phyloP scores from a whole-genome alignment of 106 monocot species.

The Dendrobium catenatum region DNA sequence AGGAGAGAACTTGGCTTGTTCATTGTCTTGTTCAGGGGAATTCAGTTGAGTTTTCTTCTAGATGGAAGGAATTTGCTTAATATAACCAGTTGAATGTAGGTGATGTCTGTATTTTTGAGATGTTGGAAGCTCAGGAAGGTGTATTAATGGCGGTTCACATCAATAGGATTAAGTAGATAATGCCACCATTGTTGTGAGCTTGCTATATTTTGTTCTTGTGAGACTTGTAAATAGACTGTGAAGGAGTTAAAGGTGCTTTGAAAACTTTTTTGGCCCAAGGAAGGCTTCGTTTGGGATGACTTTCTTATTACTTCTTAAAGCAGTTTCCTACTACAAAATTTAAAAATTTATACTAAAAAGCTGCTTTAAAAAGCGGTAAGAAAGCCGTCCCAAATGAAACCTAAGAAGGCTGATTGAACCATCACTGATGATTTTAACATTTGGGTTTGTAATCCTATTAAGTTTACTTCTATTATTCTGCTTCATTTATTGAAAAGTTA shows the following conservation, averaged over 20 bases:
- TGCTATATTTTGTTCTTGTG: neutral
- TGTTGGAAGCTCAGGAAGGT: neutral
- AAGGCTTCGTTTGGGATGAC: too few species aligned
- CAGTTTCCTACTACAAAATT: too few species aligned
- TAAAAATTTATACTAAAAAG: too few species aligned
- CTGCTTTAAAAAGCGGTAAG: too few species aligned
- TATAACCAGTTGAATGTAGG: conserved; percentile 19
- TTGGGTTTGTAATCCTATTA: neutral
- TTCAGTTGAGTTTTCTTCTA: neutral
- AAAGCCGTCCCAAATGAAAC: too few species aligned
- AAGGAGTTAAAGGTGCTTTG: neutral
- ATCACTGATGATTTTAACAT: neutral
- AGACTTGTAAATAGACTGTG: neutral
- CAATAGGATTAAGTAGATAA: neutral
- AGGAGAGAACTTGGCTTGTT: conserved; percentile 5
- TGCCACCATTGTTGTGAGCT: neutral
- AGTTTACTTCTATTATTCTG: neutral
- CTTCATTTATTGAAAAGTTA: too few species aligned
- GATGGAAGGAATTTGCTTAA: conserved; percentile 12
- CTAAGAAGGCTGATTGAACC: neutral
- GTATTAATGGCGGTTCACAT: conserved; percentile 14
- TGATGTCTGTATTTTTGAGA: conserved; percentile 24
- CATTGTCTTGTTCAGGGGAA: neutral
- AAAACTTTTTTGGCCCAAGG: too few species aligned
- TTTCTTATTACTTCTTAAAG: too few species aligned